Percentiles rank a stretch among this genome's conserved stretches.
Evolutionary conservation across 1,139 yeast species (phyloP).

Genomic region (Pichia inconspicua): DNA sequence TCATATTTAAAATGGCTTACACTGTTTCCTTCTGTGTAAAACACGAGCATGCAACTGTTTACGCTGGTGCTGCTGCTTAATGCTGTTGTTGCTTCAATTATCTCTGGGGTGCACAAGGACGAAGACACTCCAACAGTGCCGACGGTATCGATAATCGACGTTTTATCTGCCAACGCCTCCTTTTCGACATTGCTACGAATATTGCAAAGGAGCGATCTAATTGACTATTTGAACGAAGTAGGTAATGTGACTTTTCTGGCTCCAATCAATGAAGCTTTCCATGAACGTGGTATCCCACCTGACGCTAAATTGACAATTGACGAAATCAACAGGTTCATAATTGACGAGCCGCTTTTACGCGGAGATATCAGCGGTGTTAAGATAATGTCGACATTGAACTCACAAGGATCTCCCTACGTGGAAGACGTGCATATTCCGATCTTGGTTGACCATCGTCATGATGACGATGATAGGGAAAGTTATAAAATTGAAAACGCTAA

Average conservation of each 20-base stretch:
- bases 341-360: slow-evolving; percentile 24
- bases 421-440: slow-evolving; percentile 21
- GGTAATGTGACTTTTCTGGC: slow-evolving; percentile 72
- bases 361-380: slow-evolving; percentile 25
- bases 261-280: slow-evolving; percentile 79
- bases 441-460: slow-evolving; percentile 17
- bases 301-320: slow-evolving; percentile 8
- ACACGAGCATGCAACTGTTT: not conserved
- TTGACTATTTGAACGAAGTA: slow-evolving; percentile 60
- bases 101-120: not conserved
- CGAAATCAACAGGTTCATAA: slow-evolving; percentile 24
- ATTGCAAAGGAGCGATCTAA: slow-evolving; percentile 58
- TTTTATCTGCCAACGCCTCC: slow-evolving; percentile 65
- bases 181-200: slow-evolving; percentile 62
- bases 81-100: not conserved
- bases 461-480: slow-evolving; percentile 11
- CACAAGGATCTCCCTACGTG: slow-evolving; percentile 16
- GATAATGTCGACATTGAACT: slow-evolving; percentile 20
- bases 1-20: too few species aligned
- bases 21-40: too few species aligned
- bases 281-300: slow-evolving; percentile 4
- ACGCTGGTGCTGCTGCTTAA: not conserved
- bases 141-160: slow-evolving; percentile 61
- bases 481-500: slow-evolving; percentile 41
- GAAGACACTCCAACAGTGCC: slow-evolving; percentile 13